Percentiles rank a stretch among this genome's conserved stretches.
Conservation (phyloP, 345 rosid genomes). For the Pistacia vera region DNA sequence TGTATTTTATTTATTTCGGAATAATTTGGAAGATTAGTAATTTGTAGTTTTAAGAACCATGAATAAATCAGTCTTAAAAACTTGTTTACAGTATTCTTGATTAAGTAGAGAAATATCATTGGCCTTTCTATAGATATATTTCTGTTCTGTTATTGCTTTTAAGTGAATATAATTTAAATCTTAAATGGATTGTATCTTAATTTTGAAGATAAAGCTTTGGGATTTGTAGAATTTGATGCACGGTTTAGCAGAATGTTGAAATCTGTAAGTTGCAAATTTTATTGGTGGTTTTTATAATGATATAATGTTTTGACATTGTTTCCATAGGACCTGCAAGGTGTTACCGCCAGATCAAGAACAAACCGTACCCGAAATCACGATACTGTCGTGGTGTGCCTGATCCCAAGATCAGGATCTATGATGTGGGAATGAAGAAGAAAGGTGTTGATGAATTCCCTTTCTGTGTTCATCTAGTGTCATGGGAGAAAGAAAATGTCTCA, state of each 20-base stretch:
- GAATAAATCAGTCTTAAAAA: no score
- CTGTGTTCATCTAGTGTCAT: slow-evolving; percentile 79
- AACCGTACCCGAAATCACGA: slow-evolving; percentile 71
- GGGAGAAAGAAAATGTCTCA: slow-evolving; percentile 81
- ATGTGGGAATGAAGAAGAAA: slow-evolving; percentile 81
- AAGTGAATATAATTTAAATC: neutral
- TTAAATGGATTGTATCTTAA: neutral
- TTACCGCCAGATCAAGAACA: slow-evolving; percentile 73
- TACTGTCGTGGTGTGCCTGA: slow-evolving; percentile 82
- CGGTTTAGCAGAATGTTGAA: no score
- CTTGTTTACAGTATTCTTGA: no score
- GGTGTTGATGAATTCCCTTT: slow-evolving; percentile 85
- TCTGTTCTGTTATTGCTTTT: neutral
- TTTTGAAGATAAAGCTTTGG: neutral
- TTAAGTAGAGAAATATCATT: no score
- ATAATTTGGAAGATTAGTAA: no score
- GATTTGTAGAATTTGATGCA: neutral
- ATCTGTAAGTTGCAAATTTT: neutral
- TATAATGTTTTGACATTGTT: neutral
- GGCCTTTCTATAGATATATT: neutral
- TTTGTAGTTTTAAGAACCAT: no score
- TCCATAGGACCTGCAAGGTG: slow-evolving; percentile 62
- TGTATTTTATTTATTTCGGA: no score
- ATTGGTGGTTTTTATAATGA: neutral
- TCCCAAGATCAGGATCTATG: slow-evolving; percentile 76